These are phyloP conservation scores for Sugiyamaella japonica DNA, from an alignment of 1,139 yeast genomes.

Conservation along the genomic window DNA sequence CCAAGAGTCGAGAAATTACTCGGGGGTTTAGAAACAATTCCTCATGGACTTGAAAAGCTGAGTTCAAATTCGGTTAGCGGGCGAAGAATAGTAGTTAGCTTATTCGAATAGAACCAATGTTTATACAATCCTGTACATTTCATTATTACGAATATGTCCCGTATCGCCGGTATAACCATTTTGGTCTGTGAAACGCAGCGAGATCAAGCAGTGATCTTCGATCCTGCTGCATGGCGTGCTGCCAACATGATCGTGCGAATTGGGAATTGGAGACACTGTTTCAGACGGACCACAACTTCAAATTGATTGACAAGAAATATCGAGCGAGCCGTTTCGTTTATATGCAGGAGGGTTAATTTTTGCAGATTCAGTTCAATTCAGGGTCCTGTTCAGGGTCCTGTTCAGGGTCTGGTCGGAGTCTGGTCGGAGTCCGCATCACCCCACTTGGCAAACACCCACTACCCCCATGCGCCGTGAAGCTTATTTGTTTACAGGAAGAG, in stretches of 20 bases:
- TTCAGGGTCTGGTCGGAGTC: not conserved
- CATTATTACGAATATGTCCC: not conserved
- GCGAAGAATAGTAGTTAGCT: conserved; percentile 13
- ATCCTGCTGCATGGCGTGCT: not conserved
- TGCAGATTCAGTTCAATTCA: not conserved
- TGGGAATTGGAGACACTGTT: not conserved
- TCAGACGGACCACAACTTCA: no score
- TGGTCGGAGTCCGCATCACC: not conserved
- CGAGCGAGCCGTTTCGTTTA: no score
- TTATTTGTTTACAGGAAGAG: not conserved
- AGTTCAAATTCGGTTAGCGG: conserved; percentile 16
- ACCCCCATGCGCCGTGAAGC: no score
- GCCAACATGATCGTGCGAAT: not conserved
- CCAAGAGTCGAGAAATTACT: conserved; percentile 13
- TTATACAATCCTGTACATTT: no score
- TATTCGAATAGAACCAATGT: not conserved
- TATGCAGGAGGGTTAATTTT: no score
- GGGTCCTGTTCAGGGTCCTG: not conserved
- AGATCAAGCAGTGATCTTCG: not conserved
- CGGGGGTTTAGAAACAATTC: conserved; percentile 17
- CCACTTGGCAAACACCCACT: not conserved
- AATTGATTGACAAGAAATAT: no score
- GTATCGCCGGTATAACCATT: not conserved
- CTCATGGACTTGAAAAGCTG: conserved; percentile 13
- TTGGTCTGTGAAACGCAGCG: not conserved